Evolutionary conservation across 2,329 filamentous ascomycete species (phyloP).

Genomic region (Coniochaeta sp.): DNA sequence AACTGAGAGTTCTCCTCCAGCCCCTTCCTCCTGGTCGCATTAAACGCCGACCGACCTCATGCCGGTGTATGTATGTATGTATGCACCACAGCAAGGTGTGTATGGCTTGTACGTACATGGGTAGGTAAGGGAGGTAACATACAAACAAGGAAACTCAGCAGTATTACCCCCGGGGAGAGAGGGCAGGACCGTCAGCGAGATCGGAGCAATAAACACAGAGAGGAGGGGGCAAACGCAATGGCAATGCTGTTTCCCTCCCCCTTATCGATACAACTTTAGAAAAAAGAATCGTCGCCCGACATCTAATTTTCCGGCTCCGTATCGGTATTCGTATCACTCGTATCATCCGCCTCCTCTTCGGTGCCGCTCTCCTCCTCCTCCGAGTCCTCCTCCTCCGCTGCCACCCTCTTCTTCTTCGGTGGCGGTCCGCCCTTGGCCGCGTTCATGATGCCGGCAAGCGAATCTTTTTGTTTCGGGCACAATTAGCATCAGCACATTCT

Average conservation of each 20-base stretch:
- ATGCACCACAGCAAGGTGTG: no score
- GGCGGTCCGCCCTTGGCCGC: slow-evolving; percentile 68
- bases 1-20: not conserved
- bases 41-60: not conserved
- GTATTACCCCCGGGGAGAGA: no score
- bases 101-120: not conserved
- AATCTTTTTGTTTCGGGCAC: slow-evolving; percentile 49
- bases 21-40: not conserved
- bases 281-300: not conserved
- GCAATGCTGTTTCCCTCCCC: not conserved
- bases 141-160: not conserved
- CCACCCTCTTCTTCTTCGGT: slow-evolving; percentile 45
- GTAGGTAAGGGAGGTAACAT: not conserved
- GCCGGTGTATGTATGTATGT: not conserved
- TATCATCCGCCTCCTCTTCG: slow-evolving; percentile 62
- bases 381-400: slow-evolving; percentile 51
- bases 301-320: slow-evolving; percentile 53
- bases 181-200: not conserved
- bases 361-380: slow-evolving; percentile 74
- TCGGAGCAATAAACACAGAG: not conserved
- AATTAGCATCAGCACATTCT: slow-evolving; percentile 8
- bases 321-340: slow-evolving; percentile 62
- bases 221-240: not conserved
- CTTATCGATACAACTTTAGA: not conserved
- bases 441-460: slow-evolving; percentile 84